These are phyloP conservation scores for Phellinidium pouzarii DNA, from an alignment of 1,284 basidiomycete species.

Conservation along the genomic window DNA sequence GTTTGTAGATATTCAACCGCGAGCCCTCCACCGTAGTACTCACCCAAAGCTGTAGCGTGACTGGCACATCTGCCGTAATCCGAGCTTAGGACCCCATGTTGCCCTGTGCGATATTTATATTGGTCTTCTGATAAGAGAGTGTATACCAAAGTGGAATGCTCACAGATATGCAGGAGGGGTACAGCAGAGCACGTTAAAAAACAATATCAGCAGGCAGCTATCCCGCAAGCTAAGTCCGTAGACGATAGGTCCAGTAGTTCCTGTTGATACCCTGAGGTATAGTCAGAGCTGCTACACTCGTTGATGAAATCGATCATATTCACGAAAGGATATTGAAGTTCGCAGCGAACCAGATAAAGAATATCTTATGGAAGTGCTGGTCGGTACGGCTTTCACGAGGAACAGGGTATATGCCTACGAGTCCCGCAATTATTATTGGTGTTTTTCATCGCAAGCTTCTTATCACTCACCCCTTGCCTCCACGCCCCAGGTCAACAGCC, in stretches of 20 bases:
- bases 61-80: conserved; percentile 84
- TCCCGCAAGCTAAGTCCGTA: conserved; percentile 68
- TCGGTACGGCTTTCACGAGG: conserved; percentile 46
- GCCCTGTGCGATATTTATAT: conserved; percentile 38
- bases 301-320: conserved; percentile 23
- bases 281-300: not conserved
- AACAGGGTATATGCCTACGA: conserved; percentile 49
- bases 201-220: conserved; percentile 66
- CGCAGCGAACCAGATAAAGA: conserved; percentile 69
- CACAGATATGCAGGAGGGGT: conserved; percentile 55
- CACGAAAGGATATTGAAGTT: conserved; percentile 73
- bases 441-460: not conserved
- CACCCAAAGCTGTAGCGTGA: conserved; percentile 76
- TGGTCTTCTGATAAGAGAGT: not conserved
- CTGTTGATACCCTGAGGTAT: conserved; percentile 58
- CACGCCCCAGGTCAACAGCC: conserved; percentile 16
- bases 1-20: not conserved
- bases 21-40: conserved; percentile 26
- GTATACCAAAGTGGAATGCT: conserved; percentile 23
- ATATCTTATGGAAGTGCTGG: conserved; percentile 61
- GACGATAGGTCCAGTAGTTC: conserved; percentile 61
- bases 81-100: conserved; percentile 81
- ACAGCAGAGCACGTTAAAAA: conserved; percentile 63
- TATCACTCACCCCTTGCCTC: conserved; percentile 13
- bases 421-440: not conserved